Evolutionary conservation across 2,329 filamentous ascomycete genomes (phyloP), one percentile per base, ranked within the genome.

Genomic region (Huntiella bhutanensis): DNA sequence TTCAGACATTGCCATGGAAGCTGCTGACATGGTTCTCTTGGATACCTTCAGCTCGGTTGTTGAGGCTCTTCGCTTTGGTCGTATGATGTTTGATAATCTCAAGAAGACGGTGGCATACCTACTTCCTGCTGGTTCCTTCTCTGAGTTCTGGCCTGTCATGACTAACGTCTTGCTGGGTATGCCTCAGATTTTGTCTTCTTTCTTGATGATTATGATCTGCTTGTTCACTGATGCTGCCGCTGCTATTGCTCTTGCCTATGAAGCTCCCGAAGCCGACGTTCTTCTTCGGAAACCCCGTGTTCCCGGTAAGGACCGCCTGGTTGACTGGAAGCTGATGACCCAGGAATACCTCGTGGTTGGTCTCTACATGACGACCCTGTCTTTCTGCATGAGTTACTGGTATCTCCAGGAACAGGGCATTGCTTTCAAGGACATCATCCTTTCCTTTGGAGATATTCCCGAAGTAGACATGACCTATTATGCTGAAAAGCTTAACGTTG

Each of bases 31-130:
- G 91, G 88, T 98, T 44, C 79, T 98, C 43, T 83, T 87, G 17
- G 92, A 98, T 64, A 86, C 95, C 66, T 96, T 98, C 69, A 98
- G 98, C 62, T 91, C 91, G 51, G 96, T 91, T 2, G 98, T 98
- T 54, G 84, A 94, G 61, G 91, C 91, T 41, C 86, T 98, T 52
- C 91, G 96, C 61, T 91, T 98, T 65, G 91, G 91, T 45, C 81
- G 91, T 51, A 87, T 87, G 53, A 98, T 98, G 65, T 98, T 95
- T 73, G 95, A 91, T 77, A 98, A 98, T 71, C 96, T 91, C 5
- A 92, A 98, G 61, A 91, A 98, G 62, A 98, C 98, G 64, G 98
- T 98, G 64, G 84, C 91, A 42, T 98, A 98, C 62, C 74, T 98
- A 51, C 98, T 98, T 61, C 96, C 88, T 7, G 96, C 88, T 34